Evolutionary conservation across 352 stramenopile genomes (phyloP).

Genomic region (Bremia lactucae): DNA sequence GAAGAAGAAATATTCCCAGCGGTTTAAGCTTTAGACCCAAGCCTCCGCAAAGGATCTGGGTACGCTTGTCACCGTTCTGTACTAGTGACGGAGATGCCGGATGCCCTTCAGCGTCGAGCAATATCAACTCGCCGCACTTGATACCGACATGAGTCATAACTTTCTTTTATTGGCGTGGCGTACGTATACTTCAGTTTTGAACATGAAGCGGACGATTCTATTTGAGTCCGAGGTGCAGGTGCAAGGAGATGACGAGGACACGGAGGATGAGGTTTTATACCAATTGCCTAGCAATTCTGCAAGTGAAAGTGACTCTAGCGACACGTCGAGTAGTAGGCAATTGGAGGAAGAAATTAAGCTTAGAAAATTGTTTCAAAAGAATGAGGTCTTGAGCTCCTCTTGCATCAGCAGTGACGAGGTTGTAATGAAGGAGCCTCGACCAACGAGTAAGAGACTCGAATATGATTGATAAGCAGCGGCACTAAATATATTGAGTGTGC

Average conservation of each 20-base stretch:
- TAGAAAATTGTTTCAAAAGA: background rate
- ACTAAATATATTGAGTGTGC: constrained; percentile 1
- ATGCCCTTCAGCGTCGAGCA: constrained; percentile 29
- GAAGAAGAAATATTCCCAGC: constrained; percentile 34
- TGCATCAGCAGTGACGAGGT: background rate
- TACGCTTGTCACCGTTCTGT: constrained; percentile 5
- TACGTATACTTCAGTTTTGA: no score
- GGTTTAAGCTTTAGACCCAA: constrained; percentile 35
- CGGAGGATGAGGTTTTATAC: constrained; percentile 17
- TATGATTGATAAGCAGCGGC: no score
- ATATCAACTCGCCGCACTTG: constrained; percentile 42
- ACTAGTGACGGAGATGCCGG: constrained; percentile 1
- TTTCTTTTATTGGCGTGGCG: no score
- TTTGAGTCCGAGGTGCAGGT: constrained; percentile 5
- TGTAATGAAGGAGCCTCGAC: no score
- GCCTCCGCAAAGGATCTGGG: constrained; percentile 34
- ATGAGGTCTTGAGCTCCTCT: background rate
- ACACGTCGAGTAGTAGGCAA: constrained; percentile 3
- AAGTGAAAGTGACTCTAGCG: constrained; percentile 8
- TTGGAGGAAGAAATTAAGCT: background rate
- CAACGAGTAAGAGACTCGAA: no score
- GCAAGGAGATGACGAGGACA: constrained; percentile 11
- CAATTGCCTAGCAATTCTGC: background rate
- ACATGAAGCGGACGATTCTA: background rate
- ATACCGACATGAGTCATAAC: constrained; percentile 35